Evolutionary conservation across 768 basidiomycete species (phyloP).

Genomic region (Fibroporia radiculosa): DNA sequence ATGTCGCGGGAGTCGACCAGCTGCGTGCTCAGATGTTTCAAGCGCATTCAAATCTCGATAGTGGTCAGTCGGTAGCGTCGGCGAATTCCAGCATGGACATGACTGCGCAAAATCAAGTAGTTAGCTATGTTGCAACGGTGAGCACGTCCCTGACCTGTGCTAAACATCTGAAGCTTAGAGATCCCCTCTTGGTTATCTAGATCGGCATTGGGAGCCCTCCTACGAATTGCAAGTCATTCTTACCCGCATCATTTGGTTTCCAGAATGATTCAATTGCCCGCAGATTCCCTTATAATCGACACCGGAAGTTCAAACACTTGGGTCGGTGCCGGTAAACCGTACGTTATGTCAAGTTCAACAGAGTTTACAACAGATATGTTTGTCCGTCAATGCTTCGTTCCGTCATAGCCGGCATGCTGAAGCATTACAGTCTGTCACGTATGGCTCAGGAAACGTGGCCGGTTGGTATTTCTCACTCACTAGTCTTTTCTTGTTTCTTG

Average conservation of each 20-base stretch:
- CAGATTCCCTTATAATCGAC: conserved; percentile 17
- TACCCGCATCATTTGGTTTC: neutral
- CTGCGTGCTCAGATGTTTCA: no score
- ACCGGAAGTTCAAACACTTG: conserved; percentile 20
- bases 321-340: conserved; percentile 12
- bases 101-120: no score
- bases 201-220: conserved; percentile 17
- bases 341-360: neutral
- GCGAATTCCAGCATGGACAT: no score
- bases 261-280: conserved; percentile 7
- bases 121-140: conserved; percentile 21
- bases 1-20: no score
- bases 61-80: no score
- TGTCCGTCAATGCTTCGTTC: conserved; percentile 2
- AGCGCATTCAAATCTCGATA: no score
- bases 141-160: no score
- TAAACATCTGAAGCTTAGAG: no score
- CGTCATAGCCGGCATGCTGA: neutral
- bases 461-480: conserved; percentile 4
- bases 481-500: neutral
- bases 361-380: neutral
- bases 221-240: conserved; percentile 13
- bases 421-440: conserved; percentile 8
- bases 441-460: conserved; percentile 11
- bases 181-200: no score